Conservation (phyloP, 257 asterid genomes). For the Solanum medicagineum region DNA sequence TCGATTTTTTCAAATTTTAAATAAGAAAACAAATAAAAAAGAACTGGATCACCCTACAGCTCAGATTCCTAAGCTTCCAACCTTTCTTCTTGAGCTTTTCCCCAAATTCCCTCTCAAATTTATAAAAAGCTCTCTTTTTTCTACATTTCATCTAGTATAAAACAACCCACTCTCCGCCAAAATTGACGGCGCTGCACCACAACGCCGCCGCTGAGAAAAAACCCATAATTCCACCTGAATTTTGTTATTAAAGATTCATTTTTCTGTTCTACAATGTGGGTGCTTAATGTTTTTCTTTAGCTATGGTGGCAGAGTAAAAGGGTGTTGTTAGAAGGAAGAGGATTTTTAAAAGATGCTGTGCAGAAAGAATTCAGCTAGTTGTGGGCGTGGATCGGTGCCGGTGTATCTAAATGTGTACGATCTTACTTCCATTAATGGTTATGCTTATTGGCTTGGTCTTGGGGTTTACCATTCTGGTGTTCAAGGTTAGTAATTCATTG, state of each 20-base stretch:
- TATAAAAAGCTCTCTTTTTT: background rate
- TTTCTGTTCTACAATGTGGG: background rate
- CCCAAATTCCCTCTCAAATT: conserved; percentile 3
- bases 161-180: conserved; percentile 3
- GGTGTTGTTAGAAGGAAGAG: background rate
- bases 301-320: background rate
- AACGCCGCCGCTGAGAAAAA: conserved; percentile 10
- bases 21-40: background rate
- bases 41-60: background rate
- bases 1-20: background rate
- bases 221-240: background rate
- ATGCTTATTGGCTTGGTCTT: conserved; percentile 87
- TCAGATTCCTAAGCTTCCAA: conserved; percentile 32
- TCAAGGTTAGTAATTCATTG: conserved; percentile 37
- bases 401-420: conserved; percentile 77
- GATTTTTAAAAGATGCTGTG: conserved; percentile 34
- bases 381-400: conserved; percentile 47
- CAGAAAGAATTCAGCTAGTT: conserved; percentile 36
- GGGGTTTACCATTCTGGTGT: conserved; percentile 90
- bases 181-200: conserved; percentile 11
- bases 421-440: conserved; percentile 64
- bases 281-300: background rate
- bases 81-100: conserved; percentile 11
- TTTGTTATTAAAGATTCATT: background rate
- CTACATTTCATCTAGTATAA: background rate